Conservation (phyloP, 768 basidiomycete species). For the Roridomyces roridus region DNA sequence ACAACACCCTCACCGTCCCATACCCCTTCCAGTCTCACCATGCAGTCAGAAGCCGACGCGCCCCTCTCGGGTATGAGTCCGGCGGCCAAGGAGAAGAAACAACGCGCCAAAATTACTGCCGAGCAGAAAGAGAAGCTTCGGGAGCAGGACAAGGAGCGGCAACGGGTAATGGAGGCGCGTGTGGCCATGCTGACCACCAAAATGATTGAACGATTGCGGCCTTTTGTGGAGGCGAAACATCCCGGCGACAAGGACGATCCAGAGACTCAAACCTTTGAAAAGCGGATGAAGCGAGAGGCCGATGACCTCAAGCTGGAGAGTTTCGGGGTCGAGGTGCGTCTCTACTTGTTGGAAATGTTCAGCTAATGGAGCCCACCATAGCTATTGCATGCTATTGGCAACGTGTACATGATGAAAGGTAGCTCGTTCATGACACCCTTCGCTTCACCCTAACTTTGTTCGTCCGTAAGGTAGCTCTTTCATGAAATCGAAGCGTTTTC, state of each 20-base stretch:
- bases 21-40: conserved; percentile 20
- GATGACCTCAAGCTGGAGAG: conserved; percentile 97
- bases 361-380: conserved; percentile 32
- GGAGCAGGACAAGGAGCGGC: conserved; percentile 81
- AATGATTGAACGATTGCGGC: conserved; percentile 83
- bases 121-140: conserved; percentile 88
- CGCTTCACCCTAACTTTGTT: no score
- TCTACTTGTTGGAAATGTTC: neutral
- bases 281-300: conserved; percentile 79
- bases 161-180: conserved; percentile 80
- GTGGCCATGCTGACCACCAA: conserved; percentile 78
- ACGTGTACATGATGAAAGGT: conserved; percentile 92
- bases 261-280: conserved; percentile 82
- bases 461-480: conserved; percentile 90
- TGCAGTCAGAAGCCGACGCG: conserved; percentile 25
- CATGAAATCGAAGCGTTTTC: conserved; percentile 89
- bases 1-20: conserved; percentile 13
- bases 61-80: conserved; percentile 12
- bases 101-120: conserved; percentile 63
- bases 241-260: conserved; percentile 83
- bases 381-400: conserved; percentile 90
- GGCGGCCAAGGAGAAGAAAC: conserved; percentile 42
- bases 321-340: conserved; percentile 90
- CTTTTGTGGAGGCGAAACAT: conserved; percentile 88
- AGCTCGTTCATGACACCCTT: no score